Base-by-base conservation (phyloP, 768 basidiomycete species). In the Calvatia gigantea region DNA sequence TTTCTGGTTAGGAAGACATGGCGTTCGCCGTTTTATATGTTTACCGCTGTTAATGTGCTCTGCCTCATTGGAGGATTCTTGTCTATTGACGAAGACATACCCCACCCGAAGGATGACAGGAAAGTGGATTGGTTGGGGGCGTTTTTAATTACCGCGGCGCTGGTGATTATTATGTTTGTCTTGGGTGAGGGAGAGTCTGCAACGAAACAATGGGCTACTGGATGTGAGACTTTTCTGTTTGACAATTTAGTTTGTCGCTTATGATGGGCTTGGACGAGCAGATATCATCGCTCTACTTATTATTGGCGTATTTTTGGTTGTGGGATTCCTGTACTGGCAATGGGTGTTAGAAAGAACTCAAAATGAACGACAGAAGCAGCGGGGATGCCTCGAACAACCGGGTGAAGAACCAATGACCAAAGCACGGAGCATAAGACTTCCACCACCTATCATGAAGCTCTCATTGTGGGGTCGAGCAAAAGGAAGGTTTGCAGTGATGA, bases 111-210 rank as follows among this genome's bases (percentile, higher is more conserved):
- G 52, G 44, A 41, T 0, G 79, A 79, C 52, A 67, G 73, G 25
- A 73, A 84, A 0, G 76, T 93, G 0, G 91, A 94, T 58, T 92
- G 89, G 89, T 68, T 89, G n/a, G 92, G 91, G 2, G 87, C 86
- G 0, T 66, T 77, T n/a, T 67, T 93, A 9, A 67, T 73, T n/a
- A 89, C 89, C 0, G 65, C 72, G 0, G 89, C 88, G 0, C 70
- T 94, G 28, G 79, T 87, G 1, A 69, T 93, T 0, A 75, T 94
- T 58, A 76, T 86, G 9, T 93, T 92, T 61, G 83, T 85, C 0
- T 77, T 94, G 4, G 82, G 84, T 43, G 81, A 87, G 59, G 89
- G 83, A 7, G 76, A 79, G 15, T 65, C 76, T 14, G 86, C 83
- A 0, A 75, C 80, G 0, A 37, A 82, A 2, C 77, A 81, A 23